Conservation (phyloP, 768 basidiomycete genomes). For the Jaapia argillacea region DNA sequence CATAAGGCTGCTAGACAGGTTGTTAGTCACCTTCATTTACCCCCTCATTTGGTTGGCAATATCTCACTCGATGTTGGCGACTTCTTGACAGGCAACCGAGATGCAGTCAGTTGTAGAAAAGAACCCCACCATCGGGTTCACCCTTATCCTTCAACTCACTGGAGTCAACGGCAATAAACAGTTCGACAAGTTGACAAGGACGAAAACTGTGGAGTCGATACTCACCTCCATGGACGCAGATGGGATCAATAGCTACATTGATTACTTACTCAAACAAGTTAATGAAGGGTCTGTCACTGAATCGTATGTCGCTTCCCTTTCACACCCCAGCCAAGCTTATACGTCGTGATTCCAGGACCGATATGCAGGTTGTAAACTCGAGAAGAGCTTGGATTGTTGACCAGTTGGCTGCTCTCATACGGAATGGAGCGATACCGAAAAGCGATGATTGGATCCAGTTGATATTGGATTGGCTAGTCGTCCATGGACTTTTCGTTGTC, state of each 20-base stretch:
- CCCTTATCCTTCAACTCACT: constrained; percentile 77
- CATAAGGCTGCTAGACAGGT: constrained; percentile 84
- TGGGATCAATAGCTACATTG: constrained; percentile 71
- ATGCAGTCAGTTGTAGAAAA: constrained; percentile 67
- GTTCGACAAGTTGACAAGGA: constrained; percentile 88
- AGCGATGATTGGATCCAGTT: constrained; percentile 66
- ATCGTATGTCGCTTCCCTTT: constrained; percentile 26
- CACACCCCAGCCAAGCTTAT: not conserved
- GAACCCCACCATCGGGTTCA: constrained; percentile 74
- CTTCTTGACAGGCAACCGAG: constrained; percentile 45
- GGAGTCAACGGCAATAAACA: constrained; percentile 75
- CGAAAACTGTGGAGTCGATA: constrained; percentile 85
- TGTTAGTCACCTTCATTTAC: constrained; percentile 40
- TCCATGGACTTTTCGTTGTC: constrained; percentile 74
- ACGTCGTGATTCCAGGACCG: constrained; percentile 23
- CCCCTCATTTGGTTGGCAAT: not conserved
- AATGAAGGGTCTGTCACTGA: constrained; percentile 34
- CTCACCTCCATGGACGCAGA: constrained; percentile 60
- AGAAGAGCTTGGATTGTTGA: constrained; percentile 79
- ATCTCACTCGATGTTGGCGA: constrained; percentile 3
- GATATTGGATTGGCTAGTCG: constrained; percentile 72
- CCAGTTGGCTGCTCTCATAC: constrained; percentile 69
- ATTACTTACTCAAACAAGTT: constrained; percentile 56
- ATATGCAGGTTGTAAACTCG: constrained; percentile 37
- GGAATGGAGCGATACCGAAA: constrained; percentile 73